These are phyloP conservation scores for Seiridium cupressi DNA, from an alignment of 2,329 filamentous ascomycete species.

Conservation along the genomic window DNA sequence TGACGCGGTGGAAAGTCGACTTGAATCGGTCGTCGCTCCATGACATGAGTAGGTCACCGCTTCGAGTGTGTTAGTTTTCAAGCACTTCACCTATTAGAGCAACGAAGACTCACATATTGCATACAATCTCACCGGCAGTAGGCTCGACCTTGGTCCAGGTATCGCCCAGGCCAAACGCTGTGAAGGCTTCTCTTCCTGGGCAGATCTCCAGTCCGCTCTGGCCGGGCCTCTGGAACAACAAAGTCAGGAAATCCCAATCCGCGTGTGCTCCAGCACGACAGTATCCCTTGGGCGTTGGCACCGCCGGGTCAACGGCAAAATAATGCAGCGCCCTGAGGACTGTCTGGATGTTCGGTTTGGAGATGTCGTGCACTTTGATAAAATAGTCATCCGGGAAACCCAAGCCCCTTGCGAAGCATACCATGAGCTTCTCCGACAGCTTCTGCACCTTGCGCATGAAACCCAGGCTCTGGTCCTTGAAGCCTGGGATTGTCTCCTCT, in stretches of 20 bases:
- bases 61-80: slow-evolving; percentile 12
- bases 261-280: slow-evolving; percentile 62
- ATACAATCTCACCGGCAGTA: slow-evolving; percentile 53
- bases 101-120: slow-evolving; percentile 47
- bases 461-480: slow-evolving; percentile 37
- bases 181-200: slow-evolving; percentile 59
- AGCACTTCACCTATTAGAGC: background rate
- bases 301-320: slow-evolving; percentile 39
- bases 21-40: slow-evolving; percentile 69
- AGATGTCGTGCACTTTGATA: slow-evolving; percentile 49
- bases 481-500: slow-evolving; percentile 46
- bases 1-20: slow-evolving; percentile 63
- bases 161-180: slow-evolving; percentile 57
- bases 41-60: slow-evolving; percentile 63
- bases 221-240: slow-evolving; percentile 60
- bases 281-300: slow-evolving; percentile 40
- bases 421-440: slow-evolving; percentile 55
- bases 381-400: slow-evolving; percentile 57
- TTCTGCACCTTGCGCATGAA: slow-evolving; percentile 56
- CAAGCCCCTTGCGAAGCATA: slow-evolving; percentile 56
- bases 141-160: slow-evolving; percentile 63
- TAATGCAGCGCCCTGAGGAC: slow-evolving; percentile 58
- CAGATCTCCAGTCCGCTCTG: slow-evolving; percentile 65
- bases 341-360: slow-evolving; percentile 49
- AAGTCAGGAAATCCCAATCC: slow-evolving; percentile 62